A percentile compares a stretch with the other conserved stretches of the same genome.
These are phyloP conservation scores for Cutaneotrichosporon daszewskae DNA, from an alignment of 1,284 basidiomycete genomes.

Conservation along the genomic window DNA sequence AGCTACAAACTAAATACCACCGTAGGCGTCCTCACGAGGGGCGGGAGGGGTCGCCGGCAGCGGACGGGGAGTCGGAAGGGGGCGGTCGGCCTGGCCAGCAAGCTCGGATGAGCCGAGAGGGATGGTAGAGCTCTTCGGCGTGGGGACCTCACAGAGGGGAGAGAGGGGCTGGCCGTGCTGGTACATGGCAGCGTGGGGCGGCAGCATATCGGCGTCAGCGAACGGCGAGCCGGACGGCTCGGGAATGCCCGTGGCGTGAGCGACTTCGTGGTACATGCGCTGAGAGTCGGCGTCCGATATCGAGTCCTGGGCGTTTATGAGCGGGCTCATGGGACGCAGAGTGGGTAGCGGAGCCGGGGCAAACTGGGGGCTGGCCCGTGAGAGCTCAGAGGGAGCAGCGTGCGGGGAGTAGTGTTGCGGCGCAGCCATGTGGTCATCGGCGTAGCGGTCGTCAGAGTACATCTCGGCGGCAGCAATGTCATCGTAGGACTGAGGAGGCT, in stretches of 20 bases:
- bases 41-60: constrained; percentile 3
- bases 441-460: constrained; percentile 21
- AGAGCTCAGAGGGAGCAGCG: constrained; percentile 6
- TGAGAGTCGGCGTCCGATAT: constrained; percentile 19
- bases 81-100: neutral
- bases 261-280: constrained; percentile 40
- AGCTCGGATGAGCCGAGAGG: constrained; percentile 8
- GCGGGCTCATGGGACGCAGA: constrained; percentile 32
- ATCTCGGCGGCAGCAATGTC: constrained; percentile 33
- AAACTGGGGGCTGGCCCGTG: neutral
- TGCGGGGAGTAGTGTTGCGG: constrained; percentile 21
- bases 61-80: constrained; percentile 3
- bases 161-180: constrained; percentile 43
- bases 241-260: constrained; percentile 32
- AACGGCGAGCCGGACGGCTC: constrained; percentile 1
- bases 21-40: constrained; percentile 39
- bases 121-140: constrained; percentile 14
- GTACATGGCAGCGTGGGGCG: constrained; percentile 33
- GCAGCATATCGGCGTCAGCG: constrained; percentile 11
- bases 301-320: constrained; percentile 14
- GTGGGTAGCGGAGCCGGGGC: constrained; percentile 23
- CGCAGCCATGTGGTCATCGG: constrained; percentile 12
- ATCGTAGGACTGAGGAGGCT: constrained; percentile 25
- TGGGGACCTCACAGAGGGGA: constrained; percentile 37
- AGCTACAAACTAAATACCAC: constrained; percentile 33